Base-by-base conservation (phyloP, 305 asterid genomes). In the Solanum hybrid region DNA sequence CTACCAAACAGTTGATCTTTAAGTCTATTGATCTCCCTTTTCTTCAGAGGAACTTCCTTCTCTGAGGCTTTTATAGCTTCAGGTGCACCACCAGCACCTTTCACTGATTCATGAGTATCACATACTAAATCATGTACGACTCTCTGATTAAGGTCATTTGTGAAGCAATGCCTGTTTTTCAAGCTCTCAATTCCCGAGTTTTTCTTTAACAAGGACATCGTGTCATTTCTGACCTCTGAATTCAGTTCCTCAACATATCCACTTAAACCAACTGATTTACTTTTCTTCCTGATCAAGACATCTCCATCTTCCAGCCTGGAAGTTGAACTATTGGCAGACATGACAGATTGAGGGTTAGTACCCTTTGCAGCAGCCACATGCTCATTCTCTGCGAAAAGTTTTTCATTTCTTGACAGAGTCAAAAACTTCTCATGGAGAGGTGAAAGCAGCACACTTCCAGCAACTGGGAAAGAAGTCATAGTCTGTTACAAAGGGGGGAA, bases 371-470 rank as follows among this genome's bases (percentile, higher is more conserved):
- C 90, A 89, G 92, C 89, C 90, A 91, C 91, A 88, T 88, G 78
- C 90, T 91, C 91, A 72, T 90, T 90, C 46, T 89, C 88, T 79
- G 89, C 78, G 80, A 88, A 90, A 90, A 24, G 36, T 40, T 92
- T 92, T 79, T 86, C 90, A 90, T 91, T 93, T 90, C 92, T 92
- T 72, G 86, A 89, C 90, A 95, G 89, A 92, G 92, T 94, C 86
- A 93, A 88, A 91, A 96, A 91, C 78, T 92, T 94, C 76, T 94
- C 97, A 89, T 90, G 91, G 35, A 97, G 98, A 90, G 99, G 99
- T 84, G 99, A 96, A 90, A 95, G 94, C 92, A 95, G 94, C 87
- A 88, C 89, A 36, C 84, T 94, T 80, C 92, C 92, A 85, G 92
- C 71, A 85, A 91, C 93, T 34, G 95, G 94, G 90, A 88, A 92